phyloP scores from a whole-genome alignment of 192 early-diverging fungal species.

The Helicostylum pulchrum region DNA sequence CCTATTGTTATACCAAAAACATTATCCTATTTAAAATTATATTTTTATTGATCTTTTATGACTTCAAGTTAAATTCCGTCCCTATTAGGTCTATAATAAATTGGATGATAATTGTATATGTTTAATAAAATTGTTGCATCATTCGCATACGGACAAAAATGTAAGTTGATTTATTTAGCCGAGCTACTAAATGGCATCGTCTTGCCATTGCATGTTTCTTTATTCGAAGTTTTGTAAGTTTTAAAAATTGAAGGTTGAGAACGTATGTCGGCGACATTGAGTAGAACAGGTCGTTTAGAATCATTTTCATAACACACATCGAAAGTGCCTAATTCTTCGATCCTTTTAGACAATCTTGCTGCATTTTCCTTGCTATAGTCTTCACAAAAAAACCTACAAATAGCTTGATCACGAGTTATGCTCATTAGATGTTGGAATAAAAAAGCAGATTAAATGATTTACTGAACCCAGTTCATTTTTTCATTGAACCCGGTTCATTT shows the following conservation, averaged over 20 bases:
- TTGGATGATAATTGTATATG: background rate
- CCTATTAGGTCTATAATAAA: background rate
- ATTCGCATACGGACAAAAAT: slow-evolving; percentile 3
- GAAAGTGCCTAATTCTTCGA: slow-evolving; percentile 5
- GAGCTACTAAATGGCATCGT: background rate
- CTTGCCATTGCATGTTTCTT: background rate
- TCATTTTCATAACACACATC: slow-evolving; percentile 9
- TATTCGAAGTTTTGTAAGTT: background rate
- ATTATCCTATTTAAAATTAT: background rate
- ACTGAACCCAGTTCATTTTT: background rate
- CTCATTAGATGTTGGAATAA: slow-evolving; percentile 7
- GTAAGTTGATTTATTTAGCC: background rate
- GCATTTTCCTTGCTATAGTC: slow-evolving; percentile 3
- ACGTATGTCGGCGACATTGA: background rate
- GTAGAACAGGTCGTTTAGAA: background rate
- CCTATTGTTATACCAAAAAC: too few species aligned
- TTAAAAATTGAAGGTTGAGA: background rate
- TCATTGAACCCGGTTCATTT: background rate
- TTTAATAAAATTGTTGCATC: background rate
- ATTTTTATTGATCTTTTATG: slow-evolving; percentile 3
- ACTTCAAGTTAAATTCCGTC: background rate
- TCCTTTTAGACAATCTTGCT: slow-evolving; percentile 5
- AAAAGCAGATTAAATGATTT: slow-evolving; percentile 5
- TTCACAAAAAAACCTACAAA: slow-evolving; percentile 2
- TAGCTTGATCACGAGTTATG: slow-evolving; percentile 11